phyloP scores from a whole-genome alignment of 2,329 filamentous ascomycete genomes.

The Aspergillus sergii region DNA sequence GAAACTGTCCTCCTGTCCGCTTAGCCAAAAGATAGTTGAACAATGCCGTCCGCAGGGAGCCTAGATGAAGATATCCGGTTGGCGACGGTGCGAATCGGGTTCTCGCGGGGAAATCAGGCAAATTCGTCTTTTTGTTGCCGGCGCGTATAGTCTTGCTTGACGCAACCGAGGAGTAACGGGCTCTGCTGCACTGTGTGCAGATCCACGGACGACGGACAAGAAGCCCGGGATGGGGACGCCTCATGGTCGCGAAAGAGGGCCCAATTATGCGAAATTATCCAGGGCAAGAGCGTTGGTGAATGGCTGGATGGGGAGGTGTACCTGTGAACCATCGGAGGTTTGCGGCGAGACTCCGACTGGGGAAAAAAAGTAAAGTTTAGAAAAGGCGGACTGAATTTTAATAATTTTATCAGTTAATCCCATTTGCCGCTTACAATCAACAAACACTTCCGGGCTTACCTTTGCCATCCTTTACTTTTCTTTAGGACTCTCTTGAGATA shows the following conservation, averaged over 20 bases:
- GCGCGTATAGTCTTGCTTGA: constrained; percentile 16
- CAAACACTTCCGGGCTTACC: background rate
- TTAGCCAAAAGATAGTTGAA: constrained; percentile 93
- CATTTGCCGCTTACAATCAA: background rate
- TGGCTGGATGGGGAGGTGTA: background rate
- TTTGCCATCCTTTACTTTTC: background rate
- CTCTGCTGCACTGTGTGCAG: constrained; percentile 40
- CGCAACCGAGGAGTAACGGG: constrained; percentile 33
- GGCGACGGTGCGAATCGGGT: constrained; percentile 95
- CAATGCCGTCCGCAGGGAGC: constrained; percentile 87
- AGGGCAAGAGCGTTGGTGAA: constrained; percentile 6
- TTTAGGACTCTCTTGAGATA: background rate
- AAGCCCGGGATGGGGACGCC: constrained; percentile 25
- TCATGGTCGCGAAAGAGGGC: constrained; percentile 28
- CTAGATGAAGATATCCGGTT: constrained; percentile 89
- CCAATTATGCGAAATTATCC: background rate
- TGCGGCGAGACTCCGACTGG: constrained; percentile 13
- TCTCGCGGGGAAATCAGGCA: constrained; percentile 62
- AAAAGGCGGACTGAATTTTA: constrained; percentile 20
- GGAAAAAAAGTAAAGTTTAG: constrained; percentile 12
- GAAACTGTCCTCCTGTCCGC: constrained; percentile 83
- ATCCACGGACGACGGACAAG: constrained; percentile 38
- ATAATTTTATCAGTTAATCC: background rate
- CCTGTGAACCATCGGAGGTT: constrained; percentile 9
- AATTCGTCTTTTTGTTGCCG: constrained; percentile 37